phyloP scores from a whole-genome alignment of 2,329 filamentous ascomycete genomes.

The Hymenoscyphus linearis region DNA sequence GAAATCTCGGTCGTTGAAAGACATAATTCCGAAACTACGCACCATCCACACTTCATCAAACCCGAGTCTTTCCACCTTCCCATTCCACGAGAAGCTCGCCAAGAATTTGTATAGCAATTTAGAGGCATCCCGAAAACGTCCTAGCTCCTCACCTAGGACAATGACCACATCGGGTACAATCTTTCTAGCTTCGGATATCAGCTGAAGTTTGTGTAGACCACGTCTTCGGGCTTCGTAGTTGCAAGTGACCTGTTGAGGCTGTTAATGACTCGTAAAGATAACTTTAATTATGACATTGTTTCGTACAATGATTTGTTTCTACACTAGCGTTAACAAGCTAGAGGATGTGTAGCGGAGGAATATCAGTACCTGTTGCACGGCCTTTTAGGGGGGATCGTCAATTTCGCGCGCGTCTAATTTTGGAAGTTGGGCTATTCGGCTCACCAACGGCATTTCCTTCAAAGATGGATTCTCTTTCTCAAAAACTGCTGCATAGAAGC shows the following conservation, averaged over 20 bases:
- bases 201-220: conserved; percentile 77
- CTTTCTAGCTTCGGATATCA: conserved; percentile 73
- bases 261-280: background rate
- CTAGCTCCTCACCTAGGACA: conserved; percentile 80
- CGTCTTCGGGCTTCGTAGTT: conserved; percentile 82
- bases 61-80: conserved; percentile 72
- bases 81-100: conserved; percentile 69
- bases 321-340: background rate
- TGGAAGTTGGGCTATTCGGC: conserved; percentile 33
- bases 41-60: conserved; percentile 72
- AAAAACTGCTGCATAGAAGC: conserved; percentile 86
- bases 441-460: conserved; percentile 68
- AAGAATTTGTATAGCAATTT: conserved; percentile 75
- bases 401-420: background rate
- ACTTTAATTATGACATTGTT: background rate
- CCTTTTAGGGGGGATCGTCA: conserved; percentile 19
- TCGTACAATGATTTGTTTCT: conserved; percentile 72
- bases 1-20: background rate
- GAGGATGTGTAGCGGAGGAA: background rate
- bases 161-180: conserved; percentile 81
- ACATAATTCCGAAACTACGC: background rate
- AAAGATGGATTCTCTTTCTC: conserved; percentile 74
- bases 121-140: conserved; percentile 78
- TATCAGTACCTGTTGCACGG: conserved; percentile 30
- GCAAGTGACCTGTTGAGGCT: conserved; percentile 58